phyloP scores from a whole-genome alignment of 2,329 filamentous ascomycete species.

The Beauveria pseudobassiana region DNA sequence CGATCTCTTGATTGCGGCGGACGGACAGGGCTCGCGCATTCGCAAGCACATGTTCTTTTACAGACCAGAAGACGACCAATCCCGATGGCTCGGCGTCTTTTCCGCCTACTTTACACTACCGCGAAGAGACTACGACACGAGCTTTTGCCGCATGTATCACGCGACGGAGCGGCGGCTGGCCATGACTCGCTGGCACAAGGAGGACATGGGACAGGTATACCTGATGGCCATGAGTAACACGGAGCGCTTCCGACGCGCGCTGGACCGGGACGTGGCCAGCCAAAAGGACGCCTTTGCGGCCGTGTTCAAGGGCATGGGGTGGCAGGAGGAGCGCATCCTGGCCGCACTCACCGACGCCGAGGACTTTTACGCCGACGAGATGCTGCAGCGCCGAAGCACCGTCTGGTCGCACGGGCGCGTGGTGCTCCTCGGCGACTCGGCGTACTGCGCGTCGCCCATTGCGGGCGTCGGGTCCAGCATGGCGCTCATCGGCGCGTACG shows the following conservation, averaged over 20 bases:
- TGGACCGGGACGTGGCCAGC: conserved; percentile 1
- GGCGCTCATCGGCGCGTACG: conserved; percentile 9
- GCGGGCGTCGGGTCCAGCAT: conserved; percentile 9
- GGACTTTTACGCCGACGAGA: conserved; percentile 10
- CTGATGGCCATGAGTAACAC: conserved; percentile 9
- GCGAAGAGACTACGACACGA: conserved; percentile 8
- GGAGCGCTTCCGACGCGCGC: conserved; percentile 4
- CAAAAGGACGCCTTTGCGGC: conserved; percentile 6
- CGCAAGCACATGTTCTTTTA: conserved; percentile 13
- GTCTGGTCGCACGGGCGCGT: conserved; percentile 3
- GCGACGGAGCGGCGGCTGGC: conserved; percentile 6
- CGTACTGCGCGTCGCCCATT: conserved; percentile 9
- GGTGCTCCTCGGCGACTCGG: conserved; percentile 9
- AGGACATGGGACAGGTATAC: conserved; percentile 1
- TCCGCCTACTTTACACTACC: conserved; percentile 7
- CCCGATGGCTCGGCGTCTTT: conserved; percentile 6
- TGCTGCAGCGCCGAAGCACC: conserved; percentile 3
- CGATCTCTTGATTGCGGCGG: conserved; percentile 47
- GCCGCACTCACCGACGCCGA: conserved; percentile 5
- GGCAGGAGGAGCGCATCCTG: conserved; percentile 8
- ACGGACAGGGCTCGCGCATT: conserved; percentile 32
- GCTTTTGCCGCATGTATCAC: conserved; percentile 9
- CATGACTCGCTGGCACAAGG: conserved; percentile 8
- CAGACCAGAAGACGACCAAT: conserved; percentile 1
- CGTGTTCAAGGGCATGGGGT: conserved; percentile 6